A percentile compares a stretch with the other conserved stretches of the same genome.
Evolutionary conservation across 2,329 filamentous ascomycete genomes (phyloP).

Genomic region (Pseudogymnoascus sp.): DNA sequence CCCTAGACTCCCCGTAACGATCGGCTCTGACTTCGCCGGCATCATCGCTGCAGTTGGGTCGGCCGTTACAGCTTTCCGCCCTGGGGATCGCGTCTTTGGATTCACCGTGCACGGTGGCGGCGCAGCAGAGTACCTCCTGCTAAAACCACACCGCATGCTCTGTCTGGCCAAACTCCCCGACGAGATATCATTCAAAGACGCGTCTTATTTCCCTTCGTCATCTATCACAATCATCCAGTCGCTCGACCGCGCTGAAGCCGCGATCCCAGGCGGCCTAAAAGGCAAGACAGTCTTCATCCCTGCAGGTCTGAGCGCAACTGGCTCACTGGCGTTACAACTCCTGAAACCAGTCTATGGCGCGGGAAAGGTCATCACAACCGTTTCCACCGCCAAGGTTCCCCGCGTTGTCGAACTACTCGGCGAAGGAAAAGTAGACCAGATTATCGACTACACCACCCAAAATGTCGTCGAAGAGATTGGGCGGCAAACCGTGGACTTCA

Average conservation of each 20-base stretch:
- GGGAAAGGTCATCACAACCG: constrained; percentile 38
- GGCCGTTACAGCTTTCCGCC: constrained; percentile 29
- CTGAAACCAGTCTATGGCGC: constrained; percentile 39
- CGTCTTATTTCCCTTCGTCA: constrained; percentile 35
- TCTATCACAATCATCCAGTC: constrained; percentile 35
- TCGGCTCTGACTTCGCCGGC: constrained; percentile 38
- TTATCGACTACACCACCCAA: constrained; percentile 34
- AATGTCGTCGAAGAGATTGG: constrained; percentile 28
- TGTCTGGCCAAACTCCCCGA: constrained; percentile 31
- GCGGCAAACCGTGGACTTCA: constrained; percentile 33
- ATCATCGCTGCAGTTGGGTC: constrained; percentile 31
- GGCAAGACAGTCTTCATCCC: constrained; percentile 35
- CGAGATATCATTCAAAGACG: constrained; percentile 33
- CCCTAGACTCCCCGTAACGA: constrained; percentile 34
- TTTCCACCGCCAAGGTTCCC: constrained; percentile 36
- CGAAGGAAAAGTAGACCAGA: constrained; percentile 32
- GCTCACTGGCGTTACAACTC: constrained; percentile 35
- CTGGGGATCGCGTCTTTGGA: constrained; percentile 33
- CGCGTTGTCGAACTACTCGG: constrained; percentile 33
- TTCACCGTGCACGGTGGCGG: constrained; percentile 22
- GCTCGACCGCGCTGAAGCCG: constrained; percentile 26
- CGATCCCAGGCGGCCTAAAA: constrained; percentile 30
- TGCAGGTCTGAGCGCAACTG: constrained; percentile 33
- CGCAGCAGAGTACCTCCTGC: constrained; percentile 20
- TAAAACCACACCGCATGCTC: constrained; percentile 33